A percentile compares a stretch with the other conserved stretches of the same genome.
phyloP scores from a whole-genome alignment of 176 grass and related monocot species.

The Puya raimondii region DNA sequence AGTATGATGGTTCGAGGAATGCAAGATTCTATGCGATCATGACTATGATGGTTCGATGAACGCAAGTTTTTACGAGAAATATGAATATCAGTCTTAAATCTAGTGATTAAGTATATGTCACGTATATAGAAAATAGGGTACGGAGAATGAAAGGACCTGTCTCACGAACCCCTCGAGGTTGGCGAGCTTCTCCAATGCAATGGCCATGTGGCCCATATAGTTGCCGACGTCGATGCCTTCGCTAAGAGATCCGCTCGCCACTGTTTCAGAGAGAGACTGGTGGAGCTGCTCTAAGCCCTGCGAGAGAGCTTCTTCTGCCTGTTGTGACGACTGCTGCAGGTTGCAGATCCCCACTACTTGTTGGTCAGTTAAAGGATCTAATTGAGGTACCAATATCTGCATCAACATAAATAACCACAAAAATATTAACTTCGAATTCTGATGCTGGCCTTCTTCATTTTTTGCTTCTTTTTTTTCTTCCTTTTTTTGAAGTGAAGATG shows the following conservation, averaged over 20 bases:
- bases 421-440: not conserved
- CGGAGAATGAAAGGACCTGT: constrained; percentile 40
- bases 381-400: constrained; percentile 55
- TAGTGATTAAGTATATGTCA: too few species aligned
- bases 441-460: not conserved
- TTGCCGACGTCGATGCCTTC: constrained; percentile 32
- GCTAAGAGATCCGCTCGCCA: constrained; percentile 39
- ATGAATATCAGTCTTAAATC: too few species aligned
- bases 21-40: not conserved
- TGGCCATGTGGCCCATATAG: constrained; percentile 75
- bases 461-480: too few species aligned
- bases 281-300: constrained; percentile 83
- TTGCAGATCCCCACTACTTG: constrained; percentile 64
- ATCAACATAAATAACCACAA: constrained; percentile 1
- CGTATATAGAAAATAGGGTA: not conserved
- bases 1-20: too few species aligned
- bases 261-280: constrained; percentile 51
- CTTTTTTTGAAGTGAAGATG: too few species aligned
- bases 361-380: constrained; percentile 84
- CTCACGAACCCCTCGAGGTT: constrained; percentile 82
- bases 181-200: constrained; percentile 66
- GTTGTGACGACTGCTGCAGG: constrained; percentile 75
- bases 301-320: constrained; percentile 89
- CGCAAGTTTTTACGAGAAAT: too few species aligned
- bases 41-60: too few species aligned